Evolutionary conservation across 345 rosid genomes (phyloP).

Genomic region (rapeseed (Brassica napus)): DNA sequence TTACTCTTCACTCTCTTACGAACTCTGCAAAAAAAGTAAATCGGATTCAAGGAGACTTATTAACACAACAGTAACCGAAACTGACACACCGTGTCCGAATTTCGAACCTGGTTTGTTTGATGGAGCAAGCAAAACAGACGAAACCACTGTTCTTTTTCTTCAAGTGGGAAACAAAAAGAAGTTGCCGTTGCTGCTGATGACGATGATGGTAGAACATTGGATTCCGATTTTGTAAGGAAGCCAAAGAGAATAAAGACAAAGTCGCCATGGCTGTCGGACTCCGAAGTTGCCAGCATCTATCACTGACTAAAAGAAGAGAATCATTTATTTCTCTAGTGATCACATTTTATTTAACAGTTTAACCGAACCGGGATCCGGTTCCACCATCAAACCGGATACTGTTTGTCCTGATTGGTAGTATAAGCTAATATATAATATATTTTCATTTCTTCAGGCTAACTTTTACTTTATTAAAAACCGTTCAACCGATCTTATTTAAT

Average conservation of each 20-base stretch:
- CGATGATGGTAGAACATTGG: slow-evolving; percentile 28
- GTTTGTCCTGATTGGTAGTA: neutral
- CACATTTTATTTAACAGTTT: neutral
- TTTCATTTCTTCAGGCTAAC: too few species aligned
- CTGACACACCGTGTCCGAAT: neutral
- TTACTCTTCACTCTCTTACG: slow-evolving; percentile 75
- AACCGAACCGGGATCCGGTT: neutral
- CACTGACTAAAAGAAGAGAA: neutral
- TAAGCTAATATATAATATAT: too few species aligned
- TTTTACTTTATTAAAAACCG: too few species aligned
- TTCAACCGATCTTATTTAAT: too few species aligned
- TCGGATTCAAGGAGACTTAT: slow-evolving; percentile 2
- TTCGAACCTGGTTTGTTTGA: slow-evolving; percentile 50
- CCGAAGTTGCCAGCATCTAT: slow-evolving; percentile 15
- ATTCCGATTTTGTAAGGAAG: slow-evolving; percentile 28
- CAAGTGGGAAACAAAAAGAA: slow-evolving; percentile 9
- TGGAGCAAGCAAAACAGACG: slow-evolving; percentile 46
- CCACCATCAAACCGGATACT: neutral
- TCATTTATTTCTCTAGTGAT: neutral
- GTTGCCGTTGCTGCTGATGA: slow-evolving; percentile 14
- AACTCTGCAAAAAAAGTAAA: slow-evolving; percentile 38
- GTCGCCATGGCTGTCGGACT: slow-evolving; percentile 52
- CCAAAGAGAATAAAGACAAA: slow-evolving; percentile 29
- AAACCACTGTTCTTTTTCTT: slow-evolving; percentile 31
- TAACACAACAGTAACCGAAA: neutral